A percentile compares a stretch with the other conserved stretches of the same genome.
Evolutionary conservation across 2,329 filamentous ascomycete species (phyloP).

Genomic region (Aspergillus chevalieri): DNA sequence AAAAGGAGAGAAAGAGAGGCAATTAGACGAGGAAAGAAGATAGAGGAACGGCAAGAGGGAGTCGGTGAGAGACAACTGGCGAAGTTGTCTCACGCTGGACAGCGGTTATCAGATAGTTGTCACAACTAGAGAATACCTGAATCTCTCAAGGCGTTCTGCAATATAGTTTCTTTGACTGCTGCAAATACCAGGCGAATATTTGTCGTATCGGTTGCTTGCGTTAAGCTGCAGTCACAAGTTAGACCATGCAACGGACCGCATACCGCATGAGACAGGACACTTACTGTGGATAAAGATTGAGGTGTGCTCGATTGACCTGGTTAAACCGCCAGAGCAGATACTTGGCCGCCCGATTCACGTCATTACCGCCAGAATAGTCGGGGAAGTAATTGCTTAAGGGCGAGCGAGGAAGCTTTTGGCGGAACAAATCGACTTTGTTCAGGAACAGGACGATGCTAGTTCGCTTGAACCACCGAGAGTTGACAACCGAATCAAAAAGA

Average conservation of each 20-base stretch:
- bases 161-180: constrained; percentile 95
- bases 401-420: constrained; percentile 82
- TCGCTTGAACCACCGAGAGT: constrained; percentile 98
- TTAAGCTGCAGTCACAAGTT: constrained; percentile 53
- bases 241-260: constrained; percentile 10
- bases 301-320: constrained; percentile 90
- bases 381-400: constrained; percentile 94
- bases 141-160: constrained; percentile 97
- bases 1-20: constrained; percentile 9
- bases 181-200: constrained; percentile 98
- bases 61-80: background rate
- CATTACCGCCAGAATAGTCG: constrained; percentile 94
- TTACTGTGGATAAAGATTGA: constrained; percentile 97
- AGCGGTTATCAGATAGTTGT: background rate
- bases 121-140: constrained; percentile 73
- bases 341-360: constrained; percentile 96
- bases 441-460: constrained; percentile 98
- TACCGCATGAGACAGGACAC: constrained; percentile 32
- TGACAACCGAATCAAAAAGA: constrained; percentile 96
- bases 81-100: background rate
- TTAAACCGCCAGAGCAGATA: constrained; percentile 98
- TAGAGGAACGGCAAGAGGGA: background rate
- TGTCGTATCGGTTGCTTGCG: constrained; percentile 96
- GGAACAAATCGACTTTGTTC: constrained; percentile 98
- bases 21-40: constrained; percentile 7